Base-by-base conservation (phyloP, 208 protist species). In the Wallacemonas rigidus region DNA sequence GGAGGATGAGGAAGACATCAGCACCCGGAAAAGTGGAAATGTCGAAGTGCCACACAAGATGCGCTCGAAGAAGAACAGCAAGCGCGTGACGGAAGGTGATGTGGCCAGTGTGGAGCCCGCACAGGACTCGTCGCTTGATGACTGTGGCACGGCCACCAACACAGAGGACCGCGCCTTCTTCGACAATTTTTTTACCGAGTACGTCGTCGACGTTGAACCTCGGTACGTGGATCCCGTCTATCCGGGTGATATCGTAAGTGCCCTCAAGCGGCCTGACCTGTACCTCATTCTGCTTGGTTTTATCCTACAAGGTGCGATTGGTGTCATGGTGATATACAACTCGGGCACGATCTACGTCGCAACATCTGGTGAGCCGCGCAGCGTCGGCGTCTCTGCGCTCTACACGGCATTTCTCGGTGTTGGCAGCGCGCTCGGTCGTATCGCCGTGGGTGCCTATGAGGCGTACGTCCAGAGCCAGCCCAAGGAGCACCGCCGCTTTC, bases 221-320 rank as follows among this genome's bases (percentile, higher is more conserved):
- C 67, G 43, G 35, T 69, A 76, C 56, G 60, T 63, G 40, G 87
- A 91, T 67, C 87, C 84, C 9, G 72, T 76, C 45, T 92, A 89
- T 72, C 64, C 58, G n/a, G 83, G 83, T 58, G 76, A 75, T 17
- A 69, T 92, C 47, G 82, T 74, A 64, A 72, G 80, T 41, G 76
- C 45, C 35, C 50, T 81, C 53, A 54, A 58, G 65, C 7, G 48
- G n/a, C 71, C 67, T 43, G 77, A 81, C 35, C 38, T 81, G 4
- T 81, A 67, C 41, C 67, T 81, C 15, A 62, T 81, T 39, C 47
- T 81, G 17, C 11, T 81, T 48, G 71, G 62, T 17, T 81, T 81
- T 39, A 61, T 72, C 11, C 72, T 71, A 7, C 72, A 81, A 58
- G 70, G 77, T 12, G 67, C 64, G 41, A 67, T 81, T 64, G 77